phyloP scores from a whole-genome alignment of 768 basidiomycete species.

The Rhodotorula babjevae region DNA sequence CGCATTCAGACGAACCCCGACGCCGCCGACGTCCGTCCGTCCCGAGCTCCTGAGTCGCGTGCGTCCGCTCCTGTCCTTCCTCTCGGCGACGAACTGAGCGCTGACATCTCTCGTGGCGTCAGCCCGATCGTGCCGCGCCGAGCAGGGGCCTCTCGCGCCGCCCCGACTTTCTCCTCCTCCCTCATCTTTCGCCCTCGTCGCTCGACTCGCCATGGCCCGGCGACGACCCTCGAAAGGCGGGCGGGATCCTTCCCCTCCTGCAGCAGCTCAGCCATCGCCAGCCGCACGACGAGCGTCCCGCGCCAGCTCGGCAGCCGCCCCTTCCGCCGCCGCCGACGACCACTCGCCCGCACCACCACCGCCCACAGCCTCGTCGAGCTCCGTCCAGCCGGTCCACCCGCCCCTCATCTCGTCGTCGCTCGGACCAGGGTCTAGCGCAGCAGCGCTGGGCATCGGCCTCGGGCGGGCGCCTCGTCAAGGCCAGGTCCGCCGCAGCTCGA shows the following conservation, averaged over 20 bases:
- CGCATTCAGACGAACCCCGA: too few relatives aligned
- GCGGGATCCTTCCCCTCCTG: not conserved
- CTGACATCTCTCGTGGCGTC: too few relatives aligned
- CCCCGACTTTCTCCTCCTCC: too few relatives aligned
- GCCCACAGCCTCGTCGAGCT: not conserved
- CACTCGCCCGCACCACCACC: not conserved
- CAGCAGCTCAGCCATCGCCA: not conserved
- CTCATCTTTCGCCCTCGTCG: too few relatives aligned
- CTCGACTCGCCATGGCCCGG: too few relatives aligned
- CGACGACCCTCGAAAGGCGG: not conserved
- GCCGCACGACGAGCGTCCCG: not conserved
- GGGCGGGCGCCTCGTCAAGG: not conserved
- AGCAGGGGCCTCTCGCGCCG: too few relatives aligned
- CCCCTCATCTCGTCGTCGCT: not conserved
- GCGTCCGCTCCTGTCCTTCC: too few relatives aligned
- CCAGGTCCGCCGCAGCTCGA: not conserved
- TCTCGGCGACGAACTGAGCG: too few relatives aligned
- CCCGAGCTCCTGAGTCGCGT: too few relatives aligned
- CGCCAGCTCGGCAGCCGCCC: not conserved
- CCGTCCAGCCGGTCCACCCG: not conserved
- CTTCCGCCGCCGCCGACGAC: not conserved
- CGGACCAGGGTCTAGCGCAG: not conserved
- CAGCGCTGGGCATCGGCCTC: not conserved
- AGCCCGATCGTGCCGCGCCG: too few relatives aligned
- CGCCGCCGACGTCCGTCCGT: too few relatives aligned